Conservation (phyloP, 1,139 yeast species). For the Protomyces macrosporus region DNA sequence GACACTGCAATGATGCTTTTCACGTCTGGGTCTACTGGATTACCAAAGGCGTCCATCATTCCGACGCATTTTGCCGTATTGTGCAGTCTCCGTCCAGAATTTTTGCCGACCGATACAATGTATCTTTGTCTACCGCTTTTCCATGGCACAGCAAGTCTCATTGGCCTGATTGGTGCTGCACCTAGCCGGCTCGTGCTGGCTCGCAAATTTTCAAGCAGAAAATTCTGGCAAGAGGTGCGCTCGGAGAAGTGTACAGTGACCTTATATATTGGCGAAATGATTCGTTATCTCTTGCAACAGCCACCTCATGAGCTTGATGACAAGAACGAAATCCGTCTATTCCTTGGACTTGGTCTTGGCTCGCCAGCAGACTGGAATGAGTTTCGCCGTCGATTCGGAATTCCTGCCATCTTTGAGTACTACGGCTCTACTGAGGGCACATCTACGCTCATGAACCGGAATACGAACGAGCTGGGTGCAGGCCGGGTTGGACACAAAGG, state of each 20-base stretch:
- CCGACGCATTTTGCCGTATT: neutral
- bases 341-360: conserved; percentile 68
- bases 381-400: conserved; percentile 70
- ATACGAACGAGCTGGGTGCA: conserved; percentile 69
- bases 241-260: conserved; percentile 74
- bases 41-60: conserved; percentile 61
- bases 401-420: conserved; percentile 76
- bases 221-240: conserved; percentile 57
- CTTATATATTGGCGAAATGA: conserved; percentile 81
- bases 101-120: conserved; percentile 80
- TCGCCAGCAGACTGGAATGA: conserved; percentile 80
- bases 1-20: conserved; percentile 70
- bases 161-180: conserved; percentile 57
- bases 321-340: conserved; percentile 52
- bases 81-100: conserved; percentile 47
- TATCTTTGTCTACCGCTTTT: conserved; percentile 60
- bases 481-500: conserved; percentile 92
- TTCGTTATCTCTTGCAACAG: conserved; percentile 68
- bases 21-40: conserved; percentile 92
- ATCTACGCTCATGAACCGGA: conserved; percentile 74
- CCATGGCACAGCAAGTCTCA: conserved; percentile 65
- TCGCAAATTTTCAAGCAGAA: neutral
- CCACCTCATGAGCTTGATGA: conserved; percentile 64
- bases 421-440: conserved; percentile 95
- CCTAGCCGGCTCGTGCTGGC: conserved; percentile 40